phyloP scores from a whole-genome alignment of 768 basidiomycete genomes.

The Daedaleopsis sinensis region DNA sequence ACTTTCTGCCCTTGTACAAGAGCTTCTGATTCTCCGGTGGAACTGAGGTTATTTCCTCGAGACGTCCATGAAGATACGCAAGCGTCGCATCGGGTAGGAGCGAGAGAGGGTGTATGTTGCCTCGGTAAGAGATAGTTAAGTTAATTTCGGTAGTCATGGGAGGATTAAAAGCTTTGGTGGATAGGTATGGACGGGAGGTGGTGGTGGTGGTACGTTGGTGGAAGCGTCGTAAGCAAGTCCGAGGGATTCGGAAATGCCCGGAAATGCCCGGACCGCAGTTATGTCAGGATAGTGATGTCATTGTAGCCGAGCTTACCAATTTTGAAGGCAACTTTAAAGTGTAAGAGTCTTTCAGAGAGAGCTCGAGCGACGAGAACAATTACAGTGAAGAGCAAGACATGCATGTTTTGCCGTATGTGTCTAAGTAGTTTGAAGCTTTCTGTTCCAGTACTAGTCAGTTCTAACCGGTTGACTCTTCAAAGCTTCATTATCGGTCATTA shows the following conservation, averaged over 20 bases:
- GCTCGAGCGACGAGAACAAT: no score
- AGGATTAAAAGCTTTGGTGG: not conserved
- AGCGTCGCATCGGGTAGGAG: slow-evolving; percentile 54
- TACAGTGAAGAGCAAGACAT: no score
- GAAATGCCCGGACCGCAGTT: no score
- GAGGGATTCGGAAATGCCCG: not conserved
- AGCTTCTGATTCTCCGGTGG: slow-evolving; percentile 72
- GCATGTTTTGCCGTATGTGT: no score
- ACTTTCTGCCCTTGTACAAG: slow-evolving; percentile 68
- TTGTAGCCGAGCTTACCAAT: no score
- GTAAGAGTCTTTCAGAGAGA: no score
- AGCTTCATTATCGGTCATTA: no score
- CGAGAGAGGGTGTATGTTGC: slow-evolving; percentile 48
- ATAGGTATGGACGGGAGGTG: not conserved
- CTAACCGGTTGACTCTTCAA: no score
- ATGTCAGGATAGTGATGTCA: no score
- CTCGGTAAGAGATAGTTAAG: slow-evolving; percentile 48
- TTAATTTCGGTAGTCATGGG: slow-evolving; percentile 9
- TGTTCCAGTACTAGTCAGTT: no score
- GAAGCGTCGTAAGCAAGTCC: not conserved
- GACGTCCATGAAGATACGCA: slow-evolving; percentile 46
- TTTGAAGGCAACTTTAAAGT: no score
- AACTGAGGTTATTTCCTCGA: slow-evolving; percentile 69
- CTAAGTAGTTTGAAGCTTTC: no score
- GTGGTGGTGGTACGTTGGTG: not conserved